A percentile compares a stretch with the other conserved stretches of the same genome.
phyloP scores from a whole-genome alignment of 192 early-diverging fungal genomes.

The Nowakowskiella sp. region DNA sequence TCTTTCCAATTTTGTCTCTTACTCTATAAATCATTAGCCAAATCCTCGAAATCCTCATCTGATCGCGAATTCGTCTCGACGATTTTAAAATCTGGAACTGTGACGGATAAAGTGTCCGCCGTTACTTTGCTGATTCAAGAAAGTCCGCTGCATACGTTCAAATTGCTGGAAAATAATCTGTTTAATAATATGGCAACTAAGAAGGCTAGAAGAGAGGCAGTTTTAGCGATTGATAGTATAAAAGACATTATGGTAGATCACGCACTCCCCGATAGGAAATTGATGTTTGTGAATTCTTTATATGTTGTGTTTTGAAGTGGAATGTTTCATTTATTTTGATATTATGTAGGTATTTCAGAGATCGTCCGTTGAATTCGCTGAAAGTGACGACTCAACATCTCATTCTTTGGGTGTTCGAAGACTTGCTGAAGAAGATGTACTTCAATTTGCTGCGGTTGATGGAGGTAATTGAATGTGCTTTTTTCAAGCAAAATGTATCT shows the following conservation, averaged over 20 bases:
- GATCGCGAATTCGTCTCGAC: conserved; percentile 82
- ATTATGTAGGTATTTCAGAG: conserved; percentile 91
- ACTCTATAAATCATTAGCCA: conserved; percentile 2
- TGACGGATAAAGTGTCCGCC: conserved; percentile 88
- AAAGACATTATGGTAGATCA: conserved; percentile 80
- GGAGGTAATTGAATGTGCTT: conserved; percentile 49
- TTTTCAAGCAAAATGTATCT: conserved; percentile 1
- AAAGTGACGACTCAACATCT: conserved; percentile 63
- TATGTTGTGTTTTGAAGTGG: not conserved
- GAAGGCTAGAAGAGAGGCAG: conserved; percentile 79
- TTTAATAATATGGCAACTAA: conserved; percentile 70
- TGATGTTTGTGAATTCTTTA: conserved; percentile 32
- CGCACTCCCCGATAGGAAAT: conserved; percentile 83
- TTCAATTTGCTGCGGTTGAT: conserved; percentile 85
- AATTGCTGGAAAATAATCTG: conserved; percentile 60
- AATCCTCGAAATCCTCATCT: conserved; percentile 59
- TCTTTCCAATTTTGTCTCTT: not conserved
- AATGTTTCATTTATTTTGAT: conserved; percentile 2
- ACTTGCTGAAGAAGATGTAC: conserved; percentile 82
- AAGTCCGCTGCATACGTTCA: conserved; percentile 80
- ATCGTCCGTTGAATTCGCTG: conserved; percentile 63
- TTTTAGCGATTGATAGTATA: conserved; percentile 75
- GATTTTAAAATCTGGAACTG: conserved; percentile 84
- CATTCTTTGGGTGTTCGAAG: conserved; percentile 90
- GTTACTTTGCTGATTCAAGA: conserved; percentile 87